Evolutionary conservation across 2,329 filamentous ascomycete species (phyloP), one percentile per base, ranked within the genome.

Genomic region (Lasiodiplodia sp.): DNA sequence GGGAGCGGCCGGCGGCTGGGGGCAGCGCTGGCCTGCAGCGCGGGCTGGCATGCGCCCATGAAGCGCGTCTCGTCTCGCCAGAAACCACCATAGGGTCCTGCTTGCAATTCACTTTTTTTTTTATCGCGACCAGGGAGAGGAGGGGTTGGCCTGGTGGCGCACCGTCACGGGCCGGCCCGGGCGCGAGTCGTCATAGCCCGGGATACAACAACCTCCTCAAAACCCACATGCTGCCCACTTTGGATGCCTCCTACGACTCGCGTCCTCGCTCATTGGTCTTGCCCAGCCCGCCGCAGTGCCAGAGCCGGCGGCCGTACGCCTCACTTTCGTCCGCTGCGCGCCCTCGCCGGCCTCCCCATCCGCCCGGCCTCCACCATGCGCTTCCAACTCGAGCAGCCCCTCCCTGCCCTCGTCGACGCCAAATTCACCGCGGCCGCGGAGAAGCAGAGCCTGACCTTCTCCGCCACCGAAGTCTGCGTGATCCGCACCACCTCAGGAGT

Each of bases 381-480:
- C 11, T 73, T 79, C 66, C 74, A 73, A 40, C 72, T 81, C 37
- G 70, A 76, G n/a, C 74, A 78, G 71, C 66, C 77, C 28, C 76
- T 81, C 23, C 76, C 78, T 25, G 71, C 69, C 51, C 73, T 82
- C 28, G 80, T 82, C 6, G 76, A 77, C 51, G 72, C 77, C 55
- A 81, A 78, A 68, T 82, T 78, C 67, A 69, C 70, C 8, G 64
- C 76, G 6, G 81, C 81, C 31, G 79, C 78, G 69, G 74, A 76
- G 11, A 73, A 74, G 2, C 71, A 75, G 49, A 75, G 74, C 63
- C 70, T 82, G 28, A 70, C 78, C 10, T 83, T 82, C 71, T 81
- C 81, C 11, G 73, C 76, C 10, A 81, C 80, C 25, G 77, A 82
- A 62, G 72, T 82, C 2, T 73, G 78, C 55, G 74, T 79, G 51